Percentiles rank a stretch among this genome's conserved stretches.
Conservation (phyloP, 208 protist species). For the Herpetomonas muscarum region DNA sequence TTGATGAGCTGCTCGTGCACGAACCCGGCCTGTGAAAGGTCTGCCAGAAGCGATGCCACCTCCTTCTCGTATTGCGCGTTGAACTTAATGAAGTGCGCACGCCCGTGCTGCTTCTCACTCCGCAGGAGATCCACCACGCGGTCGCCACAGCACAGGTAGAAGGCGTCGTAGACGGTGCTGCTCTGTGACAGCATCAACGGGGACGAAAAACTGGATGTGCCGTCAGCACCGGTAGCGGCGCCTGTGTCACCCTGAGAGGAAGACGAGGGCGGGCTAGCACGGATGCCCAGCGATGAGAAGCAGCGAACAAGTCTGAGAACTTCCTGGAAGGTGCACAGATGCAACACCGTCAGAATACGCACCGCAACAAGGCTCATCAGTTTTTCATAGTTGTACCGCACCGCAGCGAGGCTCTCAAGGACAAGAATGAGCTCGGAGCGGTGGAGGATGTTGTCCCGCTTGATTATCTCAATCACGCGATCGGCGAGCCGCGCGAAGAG, state of each 20-base stretch:
- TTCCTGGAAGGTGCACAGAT: neutral
- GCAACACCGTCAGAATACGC: neutral
- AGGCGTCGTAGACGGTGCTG: neutral
- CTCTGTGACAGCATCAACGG: too few species aligned
- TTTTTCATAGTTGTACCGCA: constrained; percentile 16
- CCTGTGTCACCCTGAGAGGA: too few species aligned
- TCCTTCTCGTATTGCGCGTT: neutral
- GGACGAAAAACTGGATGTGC: too few species aligned
- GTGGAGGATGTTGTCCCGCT: constrained; percentile 16
- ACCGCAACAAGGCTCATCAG: constrained; percentile 1
- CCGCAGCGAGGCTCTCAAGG: constrained; percentile 48
- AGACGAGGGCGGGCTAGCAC: neutral
- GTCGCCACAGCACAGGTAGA: neutral
- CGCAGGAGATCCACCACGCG: neutral
- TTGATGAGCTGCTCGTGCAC: neutral
- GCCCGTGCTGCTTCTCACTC: neutral
- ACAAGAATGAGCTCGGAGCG: constrained; percentile 35
- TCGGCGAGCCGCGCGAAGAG: constrained; percentile 80
- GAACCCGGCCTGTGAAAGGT: neutral
- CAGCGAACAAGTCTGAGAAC: constrained; percentile 1
- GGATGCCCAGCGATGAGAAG: neutral
- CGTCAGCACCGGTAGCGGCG: too few species aligned
- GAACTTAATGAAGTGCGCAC: neutral
- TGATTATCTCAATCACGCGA: constrained; percentile 49
- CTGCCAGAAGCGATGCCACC: neutral